These are phyloP conservation scores for Candida wancherniae DNA, from an alignment of 805 yeast species.

Conservation along the genomic window DNA sequence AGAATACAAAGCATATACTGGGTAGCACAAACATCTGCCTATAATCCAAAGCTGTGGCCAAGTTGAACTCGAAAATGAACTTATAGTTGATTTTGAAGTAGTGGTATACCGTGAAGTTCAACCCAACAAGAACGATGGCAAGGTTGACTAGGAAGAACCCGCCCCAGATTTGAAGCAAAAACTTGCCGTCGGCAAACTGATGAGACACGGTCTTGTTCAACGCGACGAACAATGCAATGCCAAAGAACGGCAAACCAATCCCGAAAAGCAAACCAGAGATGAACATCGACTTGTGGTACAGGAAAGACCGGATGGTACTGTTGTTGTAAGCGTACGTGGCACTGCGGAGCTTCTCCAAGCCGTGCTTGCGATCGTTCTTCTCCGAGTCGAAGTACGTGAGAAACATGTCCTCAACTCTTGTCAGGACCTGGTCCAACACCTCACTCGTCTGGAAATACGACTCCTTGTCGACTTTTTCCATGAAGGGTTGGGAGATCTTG, in stretches of 20 bases:
- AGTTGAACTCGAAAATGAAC: conserved; percentile 85
- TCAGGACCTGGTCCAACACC: conserved; percentile 57
- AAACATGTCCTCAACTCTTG: conserved; percentile 63
- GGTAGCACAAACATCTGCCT: conserved; percentile 66
- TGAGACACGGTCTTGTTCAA: conserved; percentile 34
- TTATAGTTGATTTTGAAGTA: conserved; percentile 76
- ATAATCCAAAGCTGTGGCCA: conserved; percentile 59
- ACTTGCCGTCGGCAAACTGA: conserved; percentile 50
- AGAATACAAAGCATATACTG: conserved; percentile 48
- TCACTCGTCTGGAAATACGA: conserved; percentile 62
- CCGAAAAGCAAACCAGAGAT: conserved; percentile 68
- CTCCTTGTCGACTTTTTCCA: conserved; percentile 49
- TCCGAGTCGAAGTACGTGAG: conserved; percentile 57
- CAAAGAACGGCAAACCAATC: conserved; percentile 61
- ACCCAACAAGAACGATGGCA: conserved; percentile 57
- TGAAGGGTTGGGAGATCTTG: conserved; percentile 41
- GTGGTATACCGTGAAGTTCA: conserved; percentile 72
- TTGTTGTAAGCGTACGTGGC: conserved; percentile 37
- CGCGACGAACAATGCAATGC: conserved; percentile 52
- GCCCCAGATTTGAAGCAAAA: conserved; percentile 83
- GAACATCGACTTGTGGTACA: conserved; percentile 46
- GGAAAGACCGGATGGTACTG: conserved; percentile 22
- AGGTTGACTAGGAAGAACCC: conserved; percentile 71
- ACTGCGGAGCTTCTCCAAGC: conserved; percentile 60
- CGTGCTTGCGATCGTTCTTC: conserved; percentile 51